phyloP scores from a whole-genome alignment of 2,329 filamentous ascomycete genomes.

The Calonectria honghensis region DNA sequence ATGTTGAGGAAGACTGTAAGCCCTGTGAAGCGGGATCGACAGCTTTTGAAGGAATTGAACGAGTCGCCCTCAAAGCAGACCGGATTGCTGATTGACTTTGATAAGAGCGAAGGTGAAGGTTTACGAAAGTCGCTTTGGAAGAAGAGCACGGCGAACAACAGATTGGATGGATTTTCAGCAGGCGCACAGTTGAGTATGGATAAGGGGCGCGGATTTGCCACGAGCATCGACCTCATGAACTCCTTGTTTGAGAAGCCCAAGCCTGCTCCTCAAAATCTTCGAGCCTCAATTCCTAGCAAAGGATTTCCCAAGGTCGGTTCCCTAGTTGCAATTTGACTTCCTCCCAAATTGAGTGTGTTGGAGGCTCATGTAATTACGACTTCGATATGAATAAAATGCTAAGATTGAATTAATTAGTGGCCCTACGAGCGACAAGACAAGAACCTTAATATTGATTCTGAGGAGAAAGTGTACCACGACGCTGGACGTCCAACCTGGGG shows the following conservation, averaged over 20 bases:
- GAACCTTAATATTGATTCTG: conserved; percentile 77
- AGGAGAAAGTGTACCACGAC: conserved; percentile 81
- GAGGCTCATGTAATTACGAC: conserved; percentile 60
- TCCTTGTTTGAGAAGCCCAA: conserved; percentile 88
- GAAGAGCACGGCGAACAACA: conserved; percentile 56
- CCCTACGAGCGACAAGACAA: conserved; percentile 89
- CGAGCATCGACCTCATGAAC: conserved; percentile 97
- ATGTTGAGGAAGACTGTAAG: conserved; percentile 96
- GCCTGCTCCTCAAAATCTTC: conserved; percentile 72
- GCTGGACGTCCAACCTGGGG: conserved; percentile 88
- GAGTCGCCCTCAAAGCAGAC: conserved; percentile 67
- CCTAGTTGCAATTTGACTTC: conserved; percentile 61
- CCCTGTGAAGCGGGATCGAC: conserved; percentile 93
- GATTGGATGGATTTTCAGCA: conserved; percentile 54
- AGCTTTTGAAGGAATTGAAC: conserved; percentile 77
- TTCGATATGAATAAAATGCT: conserved; percentile 62
- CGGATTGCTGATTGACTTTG: conserved; percentile 53
- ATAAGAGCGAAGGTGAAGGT: conserved; percentile 68
- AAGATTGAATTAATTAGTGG: conserved; percentile 79
- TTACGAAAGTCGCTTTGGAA: conserved; percentile 64
- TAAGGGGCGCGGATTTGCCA: conserved; percentile 82
- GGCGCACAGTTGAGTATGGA: conserved; percentile 60
- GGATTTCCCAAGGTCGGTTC: conserved; percentile 93
- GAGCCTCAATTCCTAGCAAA: conserved; percentile 72
- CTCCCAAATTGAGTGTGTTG: conserved; percentile 50